Conservation (phyloP, 352 stramenopile genomes). For the Phytopythium ostracodes region DNA sequence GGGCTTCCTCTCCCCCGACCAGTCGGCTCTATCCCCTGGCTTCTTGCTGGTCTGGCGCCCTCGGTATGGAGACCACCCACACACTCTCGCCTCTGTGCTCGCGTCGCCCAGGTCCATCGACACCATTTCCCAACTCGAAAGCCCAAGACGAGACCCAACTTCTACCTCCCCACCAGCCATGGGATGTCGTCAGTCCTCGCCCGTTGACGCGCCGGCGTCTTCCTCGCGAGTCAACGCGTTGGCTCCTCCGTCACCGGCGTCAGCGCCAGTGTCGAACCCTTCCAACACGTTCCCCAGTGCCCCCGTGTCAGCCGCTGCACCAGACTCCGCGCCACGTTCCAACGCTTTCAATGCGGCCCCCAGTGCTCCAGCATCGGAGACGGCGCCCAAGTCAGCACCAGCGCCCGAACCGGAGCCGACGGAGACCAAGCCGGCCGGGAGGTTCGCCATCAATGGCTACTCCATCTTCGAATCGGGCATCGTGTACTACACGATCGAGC, state of each 20-base stretch:
- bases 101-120: too few relatives aligned
- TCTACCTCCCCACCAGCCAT: neutral
- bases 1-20: neutral
- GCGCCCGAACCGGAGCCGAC: too few relatives aligned
- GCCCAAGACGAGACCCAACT: neutral
- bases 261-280: neutral
- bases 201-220: neutral
- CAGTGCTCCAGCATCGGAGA: neutral
- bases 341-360: neutral
- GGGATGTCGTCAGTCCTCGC: slow-evolving; percentile 6
- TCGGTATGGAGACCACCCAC: neutral
- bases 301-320: too few relatives aligned
- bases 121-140: neutral
- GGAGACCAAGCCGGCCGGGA: neutral
- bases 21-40: neutral
- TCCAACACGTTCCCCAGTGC: too few relatives aligned
- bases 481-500: slow-evolving; percentile 67
- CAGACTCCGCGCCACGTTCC: neutral
- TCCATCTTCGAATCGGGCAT: slow-evolving; percentile 61
- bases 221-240: neutral
- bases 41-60: neutral
- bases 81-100: neutral
- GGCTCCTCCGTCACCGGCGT: neutral
- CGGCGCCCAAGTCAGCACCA: neutral
- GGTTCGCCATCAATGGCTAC: slow-evolving; percentile 34